A percentile compares a stretch with the other conserved stretches of the same genome.
phyloP scores from a whole-genome alignment of 2,329 filamentous ascomycete species.

The Trichothecium sympodiale region DNA sequence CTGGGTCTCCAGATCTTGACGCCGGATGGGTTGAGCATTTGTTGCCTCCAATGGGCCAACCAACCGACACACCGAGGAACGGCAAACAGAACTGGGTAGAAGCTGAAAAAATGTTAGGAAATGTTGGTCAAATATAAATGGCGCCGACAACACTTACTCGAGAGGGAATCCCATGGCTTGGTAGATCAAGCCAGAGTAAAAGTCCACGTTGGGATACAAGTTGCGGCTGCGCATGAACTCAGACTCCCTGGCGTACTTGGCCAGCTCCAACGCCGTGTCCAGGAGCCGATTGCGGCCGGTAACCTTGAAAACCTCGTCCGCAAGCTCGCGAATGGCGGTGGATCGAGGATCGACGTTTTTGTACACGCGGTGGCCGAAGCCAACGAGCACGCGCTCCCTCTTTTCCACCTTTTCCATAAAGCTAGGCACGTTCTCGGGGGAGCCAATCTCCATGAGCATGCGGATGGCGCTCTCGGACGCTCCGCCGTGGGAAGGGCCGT shows the following conservation, averaged over 20 bases:
- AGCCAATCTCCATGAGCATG: slow-evolving; percentile 39
- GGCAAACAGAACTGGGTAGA: slow-evolving; percentile 39
- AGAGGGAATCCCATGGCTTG: slow-evolving; percentile 42
- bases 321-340: slow-evolving; percentile 35
- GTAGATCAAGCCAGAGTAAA: slow-evolving; percentile 40
- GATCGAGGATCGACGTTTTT: slow-evolving; percentile 42
- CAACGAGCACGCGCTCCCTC: slow-evolving; percentile 39
- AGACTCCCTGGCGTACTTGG: slow-evolving; percentile 31
- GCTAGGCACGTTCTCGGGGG: slow-evolving; percentile 35
- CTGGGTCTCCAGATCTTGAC: slow-evolving; percentile 41
- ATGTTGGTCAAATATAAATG: no score
- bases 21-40: slow-evolving; percentile 31
- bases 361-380: slow-evolving; percentile 45
- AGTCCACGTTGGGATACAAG: slow-evolving; percentile 40
- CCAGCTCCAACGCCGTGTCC: slow-evolving; percentile 34
- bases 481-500: slow-evolving; percentile 48
- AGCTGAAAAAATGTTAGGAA: slow-evolving; percentile 14
- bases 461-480: slow-evolving; percentile 46
- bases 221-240: slow-evolving; percentile 38
- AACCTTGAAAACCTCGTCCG: slow-evolving; percentile 37
- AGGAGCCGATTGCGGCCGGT: slow-evolving; percentile 39
- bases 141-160: slow-evolving; percentile 17
- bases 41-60: slow-evolving; percentile 40
- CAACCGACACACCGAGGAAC: slow-evolving; percentile 39
- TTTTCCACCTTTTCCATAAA: slow-evolving; percentile 39